A percentile compares a stretch with the other conserved stretches of the same genome.
Conservation (phyloP, 1,139 yeast species). For the Yamadazyma siamensis region DNA sequence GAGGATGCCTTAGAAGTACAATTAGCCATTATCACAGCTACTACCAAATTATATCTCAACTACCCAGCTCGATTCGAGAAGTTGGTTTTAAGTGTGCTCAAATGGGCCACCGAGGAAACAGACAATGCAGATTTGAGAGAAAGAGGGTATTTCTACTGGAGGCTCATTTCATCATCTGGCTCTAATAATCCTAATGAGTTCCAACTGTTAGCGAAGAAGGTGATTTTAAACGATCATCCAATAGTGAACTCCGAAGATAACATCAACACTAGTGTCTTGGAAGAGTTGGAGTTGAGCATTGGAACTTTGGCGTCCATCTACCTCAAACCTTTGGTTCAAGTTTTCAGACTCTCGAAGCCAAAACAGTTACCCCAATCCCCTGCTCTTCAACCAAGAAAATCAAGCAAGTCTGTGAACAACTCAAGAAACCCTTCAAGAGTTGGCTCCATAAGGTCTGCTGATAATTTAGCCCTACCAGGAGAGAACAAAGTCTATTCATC, state of each 20-base stretch:
- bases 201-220: slow-evolving; percentile 45
- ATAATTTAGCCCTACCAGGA: slow-evolving; percentile 5
- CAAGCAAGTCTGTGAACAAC: slow-evolving; percentile 4
- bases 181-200: slow-evolving; percentile 22
- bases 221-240: slow-evolving; percentile 62
- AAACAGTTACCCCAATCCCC: slow-evolving; percentile 58
- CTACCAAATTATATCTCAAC: slow-evolving; percentile 63
- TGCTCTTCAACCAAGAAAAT: slow-evolving; percentile 44
- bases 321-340: slow-evolving; percentile 75
- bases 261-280: slow-evolving; percentile 66
- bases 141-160: slow-evolving; percentile 83
- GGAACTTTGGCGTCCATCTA: slow-evolving; percentile 85
- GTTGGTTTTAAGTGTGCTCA: slow-evolving; percentile 57
- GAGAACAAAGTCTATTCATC: slow-evolving; percentile 9
- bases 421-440: slow-evolving; percentile 8
- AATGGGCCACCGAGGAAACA: slow-evolving; percentile 70
- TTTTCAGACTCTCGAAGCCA: slow-evolving; percentile 65
- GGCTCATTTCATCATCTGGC: slow-evolving; percentile 57
- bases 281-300: slow-evolving; percentile 77
- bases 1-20: slow-evolving; percentile 76
- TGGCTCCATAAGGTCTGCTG: slow-evolving; percentile 7
- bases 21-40: slow-evolving; percentile 68
- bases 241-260: slow-evolving; percentile 65
- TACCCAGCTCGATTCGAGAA: slow-evolving; percentile 55
- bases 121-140: slow-evolving; percentile 83